phyloP scores from a whole-genome alignment of 2,329 filamentous ascomycete genomes.

The Akanthomyces muscarius region DNA sequence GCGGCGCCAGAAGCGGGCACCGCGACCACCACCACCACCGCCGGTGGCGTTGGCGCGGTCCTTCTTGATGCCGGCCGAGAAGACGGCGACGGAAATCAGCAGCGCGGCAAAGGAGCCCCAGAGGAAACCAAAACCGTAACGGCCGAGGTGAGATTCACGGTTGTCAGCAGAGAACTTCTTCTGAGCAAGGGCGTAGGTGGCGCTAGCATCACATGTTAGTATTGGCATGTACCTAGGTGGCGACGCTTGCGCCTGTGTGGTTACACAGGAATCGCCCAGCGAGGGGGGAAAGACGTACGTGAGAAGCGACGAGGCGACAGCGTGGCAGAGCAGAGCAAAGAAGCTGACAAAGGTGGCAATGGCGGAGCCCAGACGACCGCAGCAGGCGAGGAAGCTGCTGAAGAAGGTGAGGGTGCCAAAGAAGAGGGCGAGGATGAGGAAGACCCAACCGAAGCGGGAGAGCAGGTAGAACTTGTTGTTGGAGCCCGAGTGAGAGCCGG shows the following conservation, averaged over 20 bases:
- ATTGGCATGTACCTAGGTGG: background rate
- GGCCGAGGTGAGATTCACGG: slow-evolving; percentile 58
- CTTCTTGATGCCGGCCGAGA: slow-evolving; percentile 58
- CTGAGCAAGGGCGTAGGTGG: slow-evolving; percentile 64
- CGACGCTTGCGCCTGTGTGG: background rate
- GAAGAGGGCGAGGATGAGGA: slow-evolving; percentile 80
- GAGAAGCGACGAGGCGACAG: slow-evolving; percentile 66
- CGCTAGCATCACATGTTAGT: slow-evolving; percentile 30
- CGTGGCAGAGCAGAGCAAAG: slow-evolving; percentile 65
- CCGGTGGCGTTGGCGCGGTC: slow-evolving; percentile 22
- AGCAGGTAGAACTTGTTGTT: slow-evolving; percentile 68
- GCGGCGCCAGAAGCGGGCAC: slow-evolving; percentile 30
- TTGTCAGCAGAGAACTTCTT: slow-evolving; percentile 56
- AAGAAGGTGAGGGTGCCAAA: slow-evolving; percentile 68
- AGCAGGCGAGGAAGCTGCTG: slow-evolving; percentile 64
- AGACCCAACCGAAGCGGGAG: slow-evolving; percentile 90
- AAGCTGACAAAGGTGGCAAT: slow-evolving; percentile 56
- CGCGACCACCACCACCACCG: slow-evolving; percentile 29
- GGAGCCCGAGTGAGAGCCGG: slow-evolving; percentile 52
- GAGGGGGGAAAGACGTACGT: slow-evolving; percentile 51
- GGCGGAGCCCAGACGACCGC: slow-evolving; percentile 65
- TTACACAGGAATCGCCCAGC: slow-evolving; percentile 22
- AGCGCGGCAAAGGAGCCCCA: slow-evolving; percentile 68
- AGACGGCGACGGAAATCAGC: slow-evolving; percentile 62
- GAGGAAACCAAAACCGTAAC: slow-evolving; percentile 69